Base-by-base conservation (phyloP, 306 rosid species). In the Macrotyloma uniflorum region DNA sequence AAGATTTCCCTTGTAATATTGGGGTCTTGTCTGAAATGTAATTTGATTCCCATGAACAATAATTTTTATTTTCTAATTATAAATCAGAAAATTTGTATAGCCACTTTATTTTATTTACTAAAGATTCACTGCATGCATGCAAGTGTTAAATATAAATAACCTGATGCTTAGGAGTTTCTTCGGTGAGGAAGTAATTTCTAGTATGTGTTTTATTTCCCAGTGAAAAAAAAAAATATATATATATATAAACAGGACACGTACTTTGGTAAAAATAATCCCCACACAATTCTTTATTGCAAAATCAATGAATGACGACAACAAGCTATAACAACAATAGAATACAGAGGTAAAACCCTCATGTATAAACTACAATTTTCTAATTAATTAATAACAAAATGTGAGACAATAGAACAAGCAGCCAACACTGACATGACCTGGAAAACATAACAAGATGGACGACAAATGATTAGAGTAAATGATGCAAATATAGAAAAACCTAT, bases 401-500 rank as follows among this genome's bases (percentile, higher is more conserved):
- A 61, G 74, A 67, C 81, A 74, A 59, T 32, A 70, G 49, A 74
- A 16, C 49, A 67, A 40, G 77, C 69, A 74, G 55, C 81, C 74
- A 74, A 42, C 16, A 49, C 59, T 53, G 79, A 72, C 35, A 45
- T 61, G 36, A 85, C 89, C 89, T 85, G 86, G 71, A 85, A 63
- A 67, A 36, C 28, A 79, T 30, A 75, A 11, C 5, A 0, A 26
- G 6, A 78, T 30, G 68, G 11, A 19, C 18, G 13, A 26, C 32
- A 16, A 7, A 15, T 8, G 42, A 30, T 11, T 2, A 1, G 5
- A 38, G n/a, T 42, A 23, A 32, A 49, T 9, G 23, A 53, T 59
- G 40, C 67, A 30, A 61, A 61, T 6, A 59, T 61, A 6, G 28
- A 63, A 33, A 63, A 13, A 7, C 68, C 40, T 47, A 40, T 19